Evolutionary conservation across 2,329 filamentous ascomycete species (phyloP).

Genomic region (Cercospora brassicicola): DNA sequence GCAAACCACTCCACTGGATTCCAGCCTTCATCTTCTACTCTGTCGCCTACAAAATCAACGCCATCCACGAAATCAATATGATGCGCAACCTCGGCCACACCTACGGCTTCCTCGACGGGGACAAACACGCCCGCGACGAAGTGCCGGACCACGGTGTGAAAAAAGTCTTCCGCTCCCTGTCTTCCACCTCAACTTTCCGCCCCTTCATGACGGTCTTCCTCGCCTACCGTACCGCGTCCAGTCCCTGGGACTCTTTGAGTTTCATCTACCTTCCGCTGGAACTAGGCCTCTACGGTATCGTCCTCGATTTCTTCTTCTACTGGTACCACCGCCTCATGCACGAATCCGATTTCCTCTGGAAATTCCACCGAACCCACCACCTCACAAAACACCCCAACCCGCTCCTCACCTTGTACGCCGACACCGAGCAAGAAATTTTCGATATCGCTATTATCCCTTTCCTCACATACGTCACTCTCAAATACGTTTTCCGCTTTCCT

Average conservation of each 20-base stretch:
- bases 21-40: slow-evolving; percentile 43
- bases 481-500: slow-evolving; percentile 41
- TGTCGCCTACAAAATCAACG: slow-evolving; percentile 43
- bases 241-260: not conserved
- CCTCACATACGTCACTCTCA: slow-evolving; percentile 43
- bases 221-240: slow-evolving; percentile 19
- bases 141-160: slow-evolving; percentile 41
- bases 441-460: slow-evolving; percentile 47
- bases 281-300: slow-evolving; percentile 45
- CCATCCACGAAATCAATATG: slow-evolving; percentile 44
- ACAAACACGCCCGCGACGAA: slow-evolving; percentile 47
- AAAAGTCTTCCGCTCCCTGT: slow-evolving; percentile 26
- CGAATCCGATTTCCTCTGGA: slow-evolving; percentile 45
- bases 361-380: slow-evolving; percentile 50
- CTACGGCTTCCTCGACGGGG: slow-evolving; percentile 48
- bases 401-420: slow-evolving; percentile 46
- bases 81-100: slow-evolving; percentile 44
- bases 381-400: slow-evolving; percentile 50
- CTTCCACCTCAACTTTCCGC: slow-evolving; percentile 23
- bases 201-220: slow-evolving; percentile 26
- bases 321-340: slow-evolving; percentile 47
- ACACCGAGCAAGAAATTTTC: slow-evolving; percentile 47
- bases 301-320: slow-evolving; percentile 52
- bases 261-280: slow-evolving; percentile 42
- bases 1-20: slow-evolving; percentile 36